Base-by-base conservation (phyloP, 805 yeast species). In the Tetrapisispora phaffii region DNA sequence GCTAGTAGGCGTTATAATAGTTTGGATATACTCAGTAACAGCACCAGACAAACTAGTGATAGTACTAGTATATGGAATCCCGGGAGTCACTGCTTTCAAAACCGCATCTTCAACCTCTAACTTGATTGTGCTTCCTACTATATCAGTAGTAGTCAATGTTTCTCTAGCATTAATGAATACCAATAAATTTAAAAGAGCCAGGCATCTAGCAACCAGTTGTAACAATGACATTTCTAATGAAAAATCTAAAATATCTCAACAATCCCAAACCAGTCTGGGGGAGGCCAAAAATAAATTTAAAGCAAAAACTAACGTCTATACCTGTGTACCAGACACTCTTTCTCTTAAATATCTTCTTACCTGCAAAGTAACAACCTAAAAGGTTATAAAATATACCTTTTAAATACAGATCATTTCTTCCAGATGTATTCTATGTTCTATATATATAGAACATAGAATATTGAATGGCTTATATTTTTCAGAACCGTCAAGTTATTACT, bases 1-100 rank as follows among this genome's bases (percentile, higher is more conserved):
- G 5, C 12, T 13, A 20, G 35, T 39, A 17, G 39, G 40, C 16
- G 36, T 13, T 13, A 32, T 29, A 15, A 33, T 17, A 16, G 41
- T 41, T 17, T 56, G 36, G n/a, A 53, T 26, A 22, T 52, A 32
- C 23, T 50, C 34, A 9, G 56, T 46, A n/a, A 53, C 22, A 13
- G 44, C 26, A 17, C 24, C 42, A 10, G 53, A 42, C 7, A 39
- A 32, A 5, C 49, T 31, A 16, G 53, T 45, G 15, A 55, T 34
- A 9, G 59, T 47, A 19, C 50, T 39, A 6, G 65, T 51, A 16
- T 39, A 39, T n/a, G 42, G 31, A 10, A 39, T 36, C 21, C 42
- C 42, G 1, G 50, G 35, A 17, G 51, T 19, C 10, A 55, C 47
- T 9, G 64, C 36, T 12, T 38, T 38, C 1, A 48, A 33, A 4